Evolutionary conservation across 192 early-diverging fungal genomes (phyloP).

Genomic region (Rhizophagus clarus): DNA sequence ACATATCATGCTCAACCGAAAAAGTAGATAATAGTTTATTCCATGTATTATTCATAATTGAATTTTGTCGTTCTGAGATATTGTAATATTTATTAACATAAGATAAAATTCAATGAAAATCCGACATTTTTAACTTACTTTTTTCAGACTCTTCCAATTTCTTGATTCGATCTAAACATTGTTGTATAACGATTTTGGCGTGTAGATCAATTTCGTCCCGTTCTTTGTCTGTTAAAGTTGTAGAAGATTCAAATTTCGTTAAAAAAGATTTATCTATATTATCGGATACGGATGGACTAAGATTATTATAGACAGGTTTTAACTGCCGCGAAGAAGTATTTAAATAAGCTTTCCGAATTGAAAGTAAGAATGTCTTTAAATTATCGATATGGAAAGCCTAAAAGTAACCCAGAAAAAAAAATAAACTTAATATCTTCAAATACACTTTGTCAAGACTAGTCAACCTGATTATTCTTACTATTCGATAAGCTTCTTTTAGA

Average conservation of each 20-base stretch:
- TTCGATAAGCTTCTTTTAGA: slow-evolving; percentile 64
- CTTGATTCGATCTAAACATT: slow-evolving; percentile 61
- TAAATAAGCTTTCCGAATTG: slow-evolving; percentile 59
- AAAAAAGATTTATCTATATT: background rate
- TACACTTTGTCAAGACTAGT: too few species aligned
- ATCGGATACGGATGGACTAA: slow-evolving; percentile 27
- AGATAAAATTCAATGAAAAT: background rate
- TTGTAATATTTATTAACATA: slow-evolving; percentile 2
- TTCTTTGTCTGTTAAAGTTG: slow-evolving; percentile 59
- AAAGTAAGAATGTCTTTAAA: slow-evolving; percentile 52
- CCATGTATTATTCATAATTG: slow-evolving; percentile 23
- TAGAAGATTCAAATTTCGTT: background rate
- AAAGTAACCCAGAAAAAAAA: background rate
- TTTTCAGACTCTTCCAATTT: slow-evolving; percentile 56
- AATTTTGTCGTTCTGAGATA: slow-evolving; percentile 15
- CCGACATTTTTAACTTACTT: background rate
- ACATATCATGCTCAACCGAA: slow-evolving; percentile 46
- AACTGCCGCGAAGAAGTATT: slow-evolving; percentile 38
- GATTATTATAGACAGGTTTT: slow-evolving; percentile 11
- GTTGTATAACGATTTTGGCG: slow-evolving; percentile 57
- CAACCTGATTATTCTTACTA: slow-evolving; percentile 44
- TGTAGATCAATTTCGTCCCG: slow-evolving; percentile 71
- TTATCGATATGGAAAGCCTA: slow-evolving; percentile 48
- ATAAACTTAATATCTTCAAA: background rate
- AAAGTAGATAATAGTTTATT: background rate